Percentiles rank a stretch among this genome's conserved stretches.
These are phyloP conservation scores for Torulaspora globosa DNA, from an alignment of 1,139 yeast species.

Conservation along the genomic window DNA sequence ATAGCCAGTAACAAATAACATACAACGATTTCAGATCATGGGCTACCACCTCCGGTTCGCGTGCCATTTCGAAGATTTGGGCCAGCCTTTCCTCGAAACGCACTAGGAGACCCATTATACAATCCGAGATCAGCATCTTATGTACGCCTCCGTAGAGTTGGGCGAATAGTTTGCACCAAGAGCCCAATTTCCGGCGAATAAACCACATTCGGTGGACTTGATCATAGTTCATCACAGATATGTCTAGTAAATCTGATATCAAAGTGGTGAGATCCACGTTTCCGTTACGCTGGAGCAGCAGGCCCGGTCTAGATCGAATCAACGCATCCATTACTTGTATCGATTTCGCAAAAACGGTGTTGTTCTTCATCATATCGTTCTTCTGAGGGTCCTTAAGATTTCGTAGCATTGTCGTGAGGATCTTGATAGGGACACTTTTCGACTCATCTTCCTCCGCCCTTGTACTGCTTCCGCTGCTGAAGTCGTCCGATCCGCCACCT, in stretches of 20 bases:
- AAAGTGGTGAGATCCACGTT: slow-evolving; percentile 20
- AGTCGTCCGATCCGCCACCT: neutral
- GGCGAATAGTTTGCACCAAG: slow-evolving; percentile 24
- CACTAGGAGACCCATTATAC: slow-evolving; percentile 11
- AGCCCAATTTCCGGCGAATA: slow-evolving; percentile 24
- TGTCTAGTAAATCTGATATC: slow-evolving; percentile 19
- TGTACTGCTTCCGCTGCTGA: neutral
- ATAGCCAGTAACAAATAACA: slow-evolving; percentile 29
- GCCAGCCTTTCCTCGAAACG: slow-evolving; percentile 18
- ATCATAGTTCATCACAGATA: slow-evolving; percentile 20
- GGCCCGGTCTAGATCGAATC: slow-evolving; percentile 24
- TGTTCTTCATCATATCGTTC: slow-evolving; percentile 14
- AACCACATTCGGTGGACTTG: slow-evolving; percentile 26
- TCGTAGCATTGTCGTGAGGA: slow-evolving; percentile 25
- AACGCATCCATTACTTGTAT: slow-evolving; percentile 29
- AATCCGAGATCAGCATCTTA: slow-evolving; percentile 18
- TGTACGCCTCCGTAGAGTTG: slow-evolving; percentile 18
- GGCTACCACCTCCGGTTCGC: slow-evolving; percentile 15
- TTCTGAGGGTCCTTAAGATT: slow-evolving; percentile 23
- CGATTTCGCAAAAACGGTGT: slow-evolving; percentile 27
- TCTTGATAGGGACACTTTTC: slow-evolving; percentile 21
- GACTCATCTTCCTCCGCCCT: slow-evolving; percentile 14
- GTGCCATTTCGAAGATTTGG: slow-evolving; percentile 18
- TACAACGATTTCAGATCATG: slow-evolving; percentile 19
- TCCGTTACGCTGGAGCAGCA: slow-evolving; percentile 11